A percentile compares a stretch with the other conserved stretches of the same genome.
These are phyloP conservation scores for Hyaloscypha finlandica DNA, from an alignment of 495 filamentous ascomycete species.

Conservation along the genomic window DNA sequence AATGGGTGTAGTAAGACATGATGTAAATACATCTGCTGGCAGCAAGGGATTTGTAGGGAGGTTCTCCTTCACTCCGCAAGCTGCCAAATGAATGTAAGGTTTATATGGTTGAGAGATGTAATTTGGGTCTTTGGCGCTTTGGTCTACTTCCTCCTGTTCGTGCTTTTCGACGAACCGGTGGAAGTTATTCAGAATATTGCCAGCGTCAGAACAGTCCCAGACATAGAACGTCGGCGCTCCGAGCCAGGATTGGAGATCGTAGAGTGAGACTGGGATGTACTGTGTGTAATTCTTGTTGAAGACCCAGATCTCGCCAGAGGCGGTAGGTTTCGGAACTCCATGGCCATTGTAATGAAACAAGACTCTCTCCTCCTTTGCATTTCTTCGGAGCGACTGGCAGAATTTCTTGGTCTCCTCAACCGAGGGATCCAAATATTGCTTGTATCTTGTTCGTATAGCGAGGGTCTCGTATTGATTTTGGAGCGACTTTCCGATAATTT, in stretches of 20 bases:
- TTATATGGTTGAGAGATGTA: conserved; percentile 64
- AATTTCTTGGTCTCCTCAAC: conserved; percentile 97
- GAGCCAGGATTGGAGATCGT: conserved; percentile 94
- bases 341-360: conserved; percentile 99
- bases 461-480: conserved; percentile 95
- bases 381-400: conserved; percentile 81
- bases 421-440: conserved; percentile 93
- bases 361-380: conserved; percentile 92
- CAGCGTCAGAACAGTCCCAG: conserved; percentile 95
- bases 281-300: conserved; percentile 99
- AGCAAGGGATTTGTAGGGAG: conserved; percentile 96
- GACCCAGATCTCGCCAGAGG: conserved; percentile 97
- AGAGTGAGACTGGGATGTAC: conserved; percentile 96
- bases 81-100: conserved; percentile 87
- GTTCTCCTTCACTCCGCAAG: conserved; percentile 84
- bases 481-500: conserved; percentile 92
- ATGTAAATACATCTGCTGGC: conserved; percentile 94
- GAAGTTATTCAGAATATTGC: conserved; percentile 93
- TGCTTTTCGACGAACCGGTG: conserved; percentile 93
- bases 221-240: conserved; percentile 95
- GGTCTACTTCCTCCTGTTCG: conserved; percentile 77
- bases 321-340: conserved; percentile 94
- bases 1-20: conserved; percentile 94
- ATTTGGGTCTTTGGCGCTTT: conserved; percentile 69
- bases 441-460: conserved; percentile 91